A percentile compares a stretch with the other conserved stretches of the same genome.
Conservation (phyloP, 805 yeast genomes). For the Blastobotrys americana region DNA sequence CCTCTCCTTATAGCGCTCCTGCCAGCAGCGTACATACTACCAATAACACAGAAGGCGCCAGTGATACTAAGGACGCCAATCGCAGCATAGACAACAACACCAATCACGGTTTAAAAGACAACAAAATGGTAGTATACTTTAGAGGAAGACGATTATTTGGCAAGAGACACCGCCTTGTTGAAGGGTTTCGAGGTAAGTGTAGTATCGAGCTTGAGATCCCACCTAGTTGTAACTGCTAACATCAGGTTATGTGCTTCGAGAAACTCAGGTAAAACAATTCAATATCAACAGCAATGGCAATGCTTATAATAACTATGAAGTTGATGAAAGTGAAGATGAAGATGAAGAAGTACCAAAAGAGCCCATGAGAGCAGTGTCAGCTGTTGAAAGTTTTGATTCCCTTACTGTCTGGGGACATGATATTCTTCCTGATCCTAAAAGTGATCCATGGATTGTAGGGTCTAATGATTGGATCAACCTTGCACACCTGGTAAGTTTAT, state of each 20-base stretch:
- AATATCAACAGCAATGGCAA: no score
- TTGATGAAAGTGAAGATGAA: constrained; percentile 9
- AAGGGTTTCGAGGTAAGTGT: constrained; percentile 14
- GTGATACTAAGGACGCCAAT: no score
- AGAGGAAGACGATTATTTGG: constrained; percentile 21
- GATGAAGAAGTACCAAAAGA: constrained; percentile 14
- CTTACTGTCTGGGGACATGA: constrained; percentile 27
- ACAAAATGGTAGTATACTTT: constrained; percentile 12
- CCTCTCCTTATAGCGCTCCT: background rate
- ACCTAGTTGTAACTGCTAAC: background rate
- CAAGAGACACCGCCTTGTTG: constrained; percentile 10
- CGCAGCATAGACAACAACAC: no score
- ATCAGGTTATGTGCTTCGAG: constrained; percentile 8
- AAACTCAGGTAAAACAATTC: constrained; percentile 7
- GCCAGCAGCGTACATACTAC: background rate
- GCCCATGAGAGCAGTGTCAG: constrained; percentile 5
- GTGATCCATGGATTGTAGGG: constrained; percentile 26
- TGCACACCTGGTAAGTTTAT: constrained; percentile 14
- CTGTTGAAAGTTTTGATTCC: constrained; percentile 6
- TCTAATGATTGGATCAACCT: constrained; percentile 20
- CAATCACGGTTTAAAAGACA: no score
- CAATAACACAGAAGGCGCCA: background rate
- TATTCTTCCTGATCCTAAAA: constrained; percentile 13
- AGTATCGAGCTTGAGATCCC: background rate
- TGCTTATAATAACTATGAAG: background rate